Evolutionary conservation across 805 yeast species (phyloP), one percentile per base, ranked within the genome.

Genomic region (Ogataea siamensis): DNA sequence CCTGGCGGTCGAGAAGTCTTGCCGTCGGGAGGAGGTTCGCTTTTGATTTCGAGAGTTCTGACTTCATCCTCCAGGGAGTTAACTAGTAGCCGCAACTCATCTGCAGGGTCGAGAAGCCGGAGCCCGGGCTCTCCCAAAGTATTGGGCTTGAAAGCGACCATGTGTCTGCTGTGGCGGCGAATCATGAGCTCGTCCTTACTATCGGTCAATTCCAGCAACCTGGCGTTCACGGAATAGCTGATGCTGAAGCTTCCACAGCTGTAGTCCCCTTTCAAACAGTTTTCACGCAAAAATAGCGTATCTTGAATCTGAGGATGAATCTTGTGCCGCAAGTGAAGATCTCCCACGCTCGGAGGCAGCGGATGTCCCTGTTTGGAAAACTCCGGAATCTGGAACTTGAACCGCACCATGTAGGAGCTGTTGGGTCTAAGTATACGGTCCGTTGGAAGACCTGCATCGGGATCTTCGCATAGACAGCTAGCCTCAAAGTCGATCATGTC

Each of bases 401-500:
- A 50, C 6, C 43, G 32, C n/a, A 41, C 39, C 19, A 37, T 33
- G 28, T 50, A 49, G 1, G 48, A 23, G 16, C 34, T 40, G 25
- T 30, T 34, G 5, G 51, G 50, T 21, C 31, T 17, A 22, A 50
- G 21, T 7, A 46, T 28, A 22, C 45, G 45, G 35, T 47, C 47
- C 5, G n/a, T 10, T 2, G 55, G 55, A 4, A 50, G 34, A 8
- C 47, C 47, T 12, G 35, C 19, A 13, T 39, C 47, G 5, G 39
- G 39, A 16, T 44, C 46, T 14, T 37, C 39, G 22, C 40, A 32
- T 13, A 49, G 21, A 14, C 50, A 45, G 23, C 50, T 43, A 7
- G 55, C 48, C 18, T 36, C 35, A 39, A 67, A 66, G 45, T 67
- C 73, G 38, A 64, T 57, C 71, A 67, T 67, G 40, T 64, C 64